Base-by-base conservation (phyloP, 306 rosid genomes). In the Prunus salicina region DNA sequence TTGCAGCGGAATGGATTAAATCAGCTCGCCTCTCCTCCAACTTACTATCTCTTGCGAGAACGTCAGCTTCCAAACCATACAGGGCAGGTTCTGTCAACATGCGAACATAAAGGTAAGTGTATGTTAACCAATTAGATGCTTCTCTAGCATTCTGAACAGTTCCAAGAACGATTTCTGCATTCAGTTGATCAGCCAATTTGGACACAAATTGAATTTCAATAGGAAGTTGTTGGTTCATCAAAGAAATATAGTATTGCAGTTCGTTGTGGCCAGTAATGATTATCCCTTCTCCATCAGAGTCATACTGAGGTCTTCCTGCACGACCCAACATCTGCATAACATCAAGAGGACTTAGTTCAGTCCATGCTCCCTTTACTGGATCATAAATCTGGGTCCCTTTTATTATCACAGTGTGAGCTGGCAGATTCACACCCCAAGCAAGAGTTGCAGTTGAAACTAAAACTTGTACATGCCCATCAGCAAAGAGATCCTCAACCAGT, bases 351-450 rank as follows among this genome's bases (percentile, higher is more conserved):
- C 93, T 90, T 5, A 93, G 86, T 79, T 90, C 98, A 72, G 94
- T 93, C 98, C 96, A 93, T 70, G 94, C 93, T 27, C 94, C 98
- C 78, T 93, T 93, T 65, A 86, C 94, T 12, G 94, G 98, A 79
- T 87, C 87, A 81, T 90, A 93, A 51, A 93, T 84, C 82, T 93
- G 94, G 12, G 98, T 89, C 64, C 98, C 98, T 67, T 90, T 93
- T 68, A 90, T 90, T 60, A 93, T 89, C 69, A 93, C 97, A 14
- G 90, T 81, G 63, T 90, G 96, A 47, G 97, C 97, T 19, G 96
- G 94, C n/a, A 93, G 81, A 78, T 93, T 93, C 85, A 90, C 93
- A 84, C 96, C 97, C 96, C 96, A 93, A 51, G 97, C 96, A 82
- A 93, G 93, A 77, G 97, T 93, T 3, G 96, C 97, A 50, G 97